A percentile compares a stretch with the other conserved stretches of the same genome.
These are phyloP conservation scores for Pichia sp. DNA, from an alignment of 1,139 yeast genomes.

Conservation along the genomic window DNA sequence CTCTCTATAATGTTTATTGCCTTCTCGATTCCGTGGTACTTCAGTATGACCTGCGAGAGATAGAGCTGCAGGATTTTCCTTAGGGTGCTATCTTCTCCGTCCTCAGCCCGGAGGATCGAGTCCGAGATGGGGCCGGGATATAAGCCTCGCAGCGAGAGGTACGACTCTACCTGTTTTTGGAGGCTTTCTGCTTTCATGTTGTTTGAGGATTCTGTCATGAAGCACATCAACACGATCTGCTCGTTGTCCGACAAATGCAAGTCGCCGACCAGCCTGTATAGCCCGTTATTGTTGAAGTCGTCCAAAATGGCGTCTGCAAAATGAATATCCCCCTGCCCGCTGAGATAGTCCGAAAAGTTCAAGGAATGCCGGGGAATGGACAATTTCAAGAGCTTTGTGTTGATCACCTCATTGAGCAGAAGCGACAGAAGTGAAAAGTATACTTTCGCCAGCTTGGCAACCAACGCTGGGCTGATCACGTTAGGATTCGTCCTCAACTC, in stretches of 20 bases:
- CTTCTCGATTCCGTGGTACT: conserved; percentile 18
- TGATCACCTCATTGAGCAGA: conserved; percentile 7
- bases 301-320: not conserved
- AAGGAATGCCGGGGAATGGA: conserved; percentile 1
- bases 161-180: conserved; percentile 23
- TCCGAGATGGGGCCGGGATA: conserved; percentile 14
- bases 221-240: conserved; percentile 28
- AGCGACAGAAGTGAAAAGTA: conserved; percentile 4
- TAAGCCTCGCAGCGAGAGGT: conserved; percentile 9
- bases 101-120: not conserved
- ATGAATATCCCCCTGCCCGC: not conserved
- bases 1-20: conserved; percentile 20
- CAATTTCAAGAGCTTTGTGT: conserved; percentile 1
- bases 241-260: conserved; percentile 19
- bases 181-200: conserved; percentile 20
- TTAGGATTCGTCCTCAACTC: not conserved
- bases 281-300: not conserved
- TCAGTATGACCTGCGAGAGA: conserved; percentile 24
- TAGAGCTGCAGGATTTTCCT: conserved; percentile 25
- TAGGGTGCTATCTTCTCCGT: not conserved
- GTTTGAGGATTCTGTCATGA: conserved; percentile 29
- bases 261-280: not conserved
- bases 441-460: conserved; percentile 1
- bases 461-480: not conserved
- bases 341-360: conserved; percentile 3